Evolutionary conservation across 768 basidiomycete species (phyloP).

Genomic region (Amanita phalloides): DNA sequence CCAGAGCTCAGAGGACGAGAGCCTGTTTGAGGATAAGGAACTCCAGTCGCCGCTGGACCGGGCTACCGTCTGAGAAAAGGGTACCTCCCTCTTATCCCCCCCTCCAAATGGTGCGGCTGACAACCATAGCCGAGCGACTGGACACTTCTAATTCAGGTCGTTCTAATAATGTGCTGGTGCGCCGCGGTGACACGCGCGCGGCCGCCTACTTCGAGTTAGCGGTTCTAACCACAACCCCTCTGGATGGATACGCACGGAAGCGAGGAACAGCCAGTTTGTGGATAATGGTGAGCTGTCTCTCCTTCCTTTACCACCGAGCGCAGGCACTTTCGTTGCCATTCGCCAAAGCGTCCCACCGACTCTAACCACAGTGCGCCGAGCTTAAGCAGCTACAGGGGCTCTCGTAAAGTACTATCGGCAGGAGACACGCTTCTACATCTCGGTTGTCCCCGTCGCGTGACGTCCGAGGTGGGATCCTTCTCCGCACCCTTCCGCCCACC

Average conservation of each 20-base stretch:
- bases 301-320: background rate
- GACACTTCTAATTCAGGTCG: no score
- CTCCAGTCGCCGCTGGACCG: constrained; percentile 4
- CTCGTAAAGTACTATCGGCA: constrained; percentile 67
- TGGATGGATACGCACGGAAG: no score
- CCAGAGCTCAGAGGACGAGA: constrained; percentile 68
- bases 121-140: no score
- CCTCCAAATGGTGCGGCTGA: no score
- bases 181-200: no score
- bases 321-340: constrained; percentile 70
- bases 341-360: constrained; percentile 38
- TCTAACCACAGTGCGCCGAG: constrained; percentile 30
- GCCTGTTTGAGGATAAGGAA: constrained; percentile 37
- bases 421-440: constrained; percentile 16
- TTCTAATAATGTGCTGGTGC: no score
- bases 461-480: constrained; percentile 52
- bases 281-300: no score
- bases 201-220: no score
- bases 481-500: constrained; percentile 49
- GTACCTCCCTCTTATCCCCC: no score
- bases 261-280: no score
- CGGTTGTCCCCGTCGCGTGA: background rate
- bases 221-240: no score
- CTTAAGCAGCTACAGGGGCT: constrained; percentile 49
- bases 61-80: no score